phyloP scores from a whole-genome alignment of 768 basidiomycete species.

The Udeniomyces megalosporus region DNA sequence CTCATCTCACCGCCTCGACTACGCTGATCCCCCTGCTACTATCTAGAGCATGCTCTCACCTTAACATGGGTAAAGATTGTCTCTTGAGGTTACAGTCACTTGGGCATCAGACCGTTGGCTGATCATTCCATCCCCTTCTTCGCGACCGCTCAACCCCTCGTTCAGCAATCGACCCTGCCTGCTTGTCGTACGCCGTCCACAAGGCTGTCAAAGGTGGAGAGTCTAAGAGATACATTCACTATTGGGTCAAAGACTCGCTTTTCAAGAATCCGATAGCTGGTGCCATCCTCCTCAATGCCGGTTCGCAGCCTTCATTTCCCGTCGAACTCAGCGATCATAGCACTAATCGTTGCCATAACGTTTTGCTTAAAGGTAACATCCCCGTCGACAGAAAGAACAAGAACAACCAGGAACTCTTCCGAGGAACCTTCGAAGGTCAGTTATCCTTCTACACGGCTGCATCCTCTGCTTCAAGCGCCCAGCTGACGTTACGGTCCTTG shows the following conservation, averaged over 20 bases:
- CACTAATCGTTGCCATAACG: slow-evolving; percentile 19
- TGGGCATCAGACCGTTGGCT: background rate
- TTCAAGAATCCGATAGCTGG: slow-evolving; percentile 62
- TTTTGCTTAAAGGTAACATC: slow-evolving; percentile 86
- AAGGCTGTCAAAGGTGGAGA: slow-evolving; percentile 1
- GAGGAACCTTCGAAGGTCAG: slow-evolving; percentile 59
- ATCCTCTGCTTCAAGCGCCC: no score
- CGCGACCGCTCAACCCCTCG: slow-evolving; percentile 14
- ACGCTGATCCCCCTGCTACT: background rate
- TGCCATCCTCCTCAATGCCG: slow-evolving; percentile 34
- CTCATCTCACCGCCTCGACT: background rate
- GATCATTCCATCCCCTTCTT: slow-evolving; percentile 8
- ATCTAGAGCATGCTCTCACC: slow-evolving; percentile 62
- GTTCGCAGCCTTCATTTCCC: no score
- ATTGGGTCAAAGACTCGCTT: slow-evolving; percentile 66
- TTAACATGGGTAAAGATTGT: slow-evolving; percentile 88
- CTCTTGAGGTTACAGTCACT: slow-evolving; percentile 23
- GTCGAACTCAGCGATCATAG: background rate
- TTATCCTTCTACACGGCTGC: background rate
- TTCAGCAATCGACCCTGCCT: slow-evolving; percentile 15
- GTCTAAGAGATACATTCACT: slow-evolving; percentile 50
- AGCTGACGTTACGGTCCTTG: background rate
- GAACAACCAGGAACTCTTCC: slow-evolving; percentile 75
- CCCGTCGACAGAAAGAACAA: slow-evolving; percentile 63
- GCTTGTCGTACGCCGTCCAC: slow-evolving; percentile 15